A percentile compares a stretch with the other conserved stretches of the same genome.
Evolutionary conservation across 208 protist species (phyloP).

Genomic region (Strigomonas culicis): DNA sequence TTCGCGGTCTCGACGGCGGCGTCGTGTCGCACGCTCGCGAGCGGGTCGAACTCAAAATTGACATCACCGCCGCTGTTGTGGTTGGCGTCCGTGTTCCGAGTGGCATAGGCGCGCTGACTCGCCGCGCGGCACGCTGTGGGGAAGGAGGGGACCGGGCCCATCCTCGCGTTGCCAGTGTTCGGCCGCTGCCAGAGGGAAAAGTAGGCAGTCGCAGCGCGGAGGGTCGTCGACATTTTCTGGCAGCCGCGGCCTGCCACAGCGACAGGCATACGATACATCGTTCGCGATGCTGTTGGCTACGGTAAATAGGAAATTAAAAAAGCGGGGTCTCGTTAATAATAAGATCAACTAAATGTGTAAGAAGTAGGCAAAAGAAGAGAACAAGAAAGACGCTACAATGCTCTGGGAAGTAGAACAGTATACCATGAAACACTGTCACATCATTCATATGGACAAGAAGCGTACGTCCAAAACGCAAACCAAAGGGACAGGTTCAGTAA

Average conservation of each 20-base stretch:
- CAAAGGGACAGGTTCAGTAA: neutral
- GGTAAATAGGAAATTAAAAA: too few species aligned
- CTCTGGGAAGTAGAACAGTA: neutral
- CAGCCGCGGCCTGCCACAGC: too few species aligned
- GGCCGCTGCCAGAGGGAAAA: too few species aligned
- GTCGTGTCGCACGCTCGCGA: slow-evolving; percentile 71
- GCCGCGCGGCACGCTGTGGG: too few species aligned
- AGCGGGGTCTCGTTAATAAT: too few species aligned
- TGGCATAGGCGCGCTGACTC: neutral
- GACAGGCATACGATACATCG: too few species aligned
- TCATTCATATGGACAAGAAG: neutral
- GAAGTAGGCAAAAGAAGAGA: neutral
- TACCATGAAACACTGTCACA: neutral
- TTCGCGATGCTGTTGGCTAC: too few species aligned
- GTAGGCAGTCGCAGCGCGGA: too few species aligned
- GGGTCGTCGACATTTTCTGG: too few species aligned
- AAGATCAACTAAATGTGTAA: neutral
- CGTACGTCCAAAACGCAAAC: neutral
- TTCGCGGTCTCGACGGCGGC: slow-evolving; percentile 60
- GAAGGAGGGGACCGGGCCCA: too few species aligned
- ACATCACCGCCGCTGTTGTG: slow-evolving; percentile 4
- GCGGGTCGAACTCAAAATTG: slow-evolving; percentile 79
- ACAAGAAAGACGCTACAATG: neutral
- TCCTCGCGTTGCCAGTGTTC: too few species aligned
- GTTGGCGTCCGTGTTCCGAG: neutral